Evolutionary conservation across 2,329 filamentous ascomycete species (phyloP).

Genomic region (Colletotrichum simmondsii): DNA sequence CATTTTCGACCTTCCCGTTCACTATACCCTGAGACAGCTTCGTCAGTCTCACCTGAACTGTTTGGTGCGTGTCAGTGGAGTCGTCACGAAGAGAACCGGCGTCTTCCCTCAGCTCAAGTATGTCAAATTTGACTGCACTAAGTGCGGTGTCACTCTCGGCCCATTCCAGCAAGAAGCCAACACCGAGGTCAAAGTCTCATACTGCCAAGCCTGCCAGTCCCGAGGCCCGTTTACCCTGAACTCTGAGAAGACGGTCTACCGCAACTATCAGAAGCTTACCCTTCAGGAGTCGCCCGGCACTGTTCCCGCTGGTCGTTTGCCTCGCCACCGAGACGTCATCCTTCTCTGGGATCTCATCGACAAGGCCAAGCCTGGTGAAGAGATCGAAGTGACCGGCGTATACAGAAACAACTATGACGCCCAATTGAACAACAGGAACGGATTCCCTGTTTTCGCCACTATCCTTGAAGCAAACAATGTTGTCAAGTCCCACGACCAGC

Average conservation of each 20-base stretch:
- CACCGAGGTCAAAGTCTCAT: conserved; percentile 94
- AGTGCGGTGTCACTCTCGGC: conserved; percentile 90
- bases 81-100: conserved; percentile 92
- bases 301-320: conserved; percentile 93
- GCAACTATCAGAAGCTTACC: conserved; percentile 98
- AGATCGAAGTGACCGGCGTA: conserved; percentile 95
- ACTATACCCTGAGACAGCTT: conserved; percentile 94
- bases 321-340: conserved; percentile 92
- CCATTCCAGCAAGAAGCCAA: conserved; percentile 98
- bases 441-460: conserved; percentile 97
- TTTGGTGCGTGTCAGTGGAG: conserved; percentile 91
- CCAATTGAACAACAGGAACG: conserved; percentile 97
- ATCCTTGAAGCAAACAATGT: conserved; percentile 98
- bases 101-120: conserved; percentile 99
- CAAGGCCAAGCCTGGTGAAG: conserved; percentile 94
- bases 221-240: conserved; percentile 95
- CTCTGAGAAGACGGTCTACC: conserved; percentile 97
- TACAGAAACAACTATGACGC: conserved; percentile 99
- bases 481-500: conserved; percentile 95
- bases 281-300: conserved; percentile 97
- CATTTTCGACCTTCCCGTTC: conserved; percentile 92
- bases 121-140: conserved; percentile 96
- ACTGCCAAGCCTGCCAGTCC: conserved; percentile 96
- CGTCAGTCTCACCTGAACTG: conserved; percentile 97
- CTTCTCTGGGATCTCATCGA: conserved; percentile 98